A percentile compares a stretch with the other conserved stretches of the same genome.
Evolutionary conservation across 805 yeast species (phyloP).

Genomic region (Lachancea sp.): DNA sequence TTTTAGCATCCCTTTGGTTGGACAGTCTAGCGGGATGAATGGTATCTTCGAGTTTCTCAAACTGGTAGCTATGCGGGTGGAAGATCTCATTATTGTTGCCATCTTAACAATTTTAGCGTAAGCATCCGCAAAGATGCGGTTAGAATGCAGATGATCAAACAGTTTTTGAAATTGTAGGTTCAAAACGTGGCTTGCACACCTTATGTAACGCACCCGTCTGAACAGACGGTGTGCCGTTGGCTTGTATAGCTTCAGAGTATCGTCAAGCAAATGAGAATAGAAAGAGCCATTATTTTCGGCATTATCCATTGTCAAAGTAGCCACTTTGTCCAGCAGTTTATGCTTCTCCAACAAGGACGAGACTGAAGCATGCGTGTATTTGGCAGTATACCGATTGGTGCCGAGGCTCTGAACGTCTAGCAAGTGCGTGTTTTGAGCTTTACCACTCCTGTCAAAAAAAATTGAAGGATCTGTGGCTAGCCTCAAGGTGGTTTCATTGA

Average conservation of each 20-base stretch:
- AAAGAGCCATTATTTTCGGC: not conserved
- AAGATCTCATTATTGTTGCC: conserved; percentile 2
- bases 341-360: conserved; percentile 1
- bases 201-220: conserved; percentile 1
- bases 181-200: conserved; percentile 6
- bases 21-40: conserved; percentile 3
- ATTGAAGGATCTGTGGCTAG: not conserved
- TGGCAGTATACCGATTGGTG: not conserved
- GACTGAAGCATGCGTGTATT: not conserved
- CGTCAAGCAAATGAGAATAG: not conserved
- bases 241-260: not conserved
- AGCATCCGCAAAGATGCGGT: not conserved
- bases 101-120: not conserved
- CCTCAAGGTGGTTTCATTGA: not conserved
- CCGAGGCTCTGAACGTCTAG: conserved; percentile 6
- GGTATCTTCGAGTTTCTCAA: conserved; percentile 1
- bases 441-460: conserved; percentile 1
- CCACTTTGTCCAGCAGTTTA: conserved; percentile 7
- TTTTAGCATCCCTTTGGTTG: conserved; percentile 3
- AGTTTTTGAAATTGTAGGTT: conserved; percentile 1
- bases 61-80: not conserved
- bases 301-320: conserved; percentile 8
- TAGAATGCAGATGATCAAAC: not conserved
- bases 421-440: conserved; percentile 5
- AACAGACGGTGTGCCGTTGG: conserved; percentile 2